phyloP scores from a whole-genome alignment of 192 early-diverging fungal species.

The Podila verticillata region DNA sequence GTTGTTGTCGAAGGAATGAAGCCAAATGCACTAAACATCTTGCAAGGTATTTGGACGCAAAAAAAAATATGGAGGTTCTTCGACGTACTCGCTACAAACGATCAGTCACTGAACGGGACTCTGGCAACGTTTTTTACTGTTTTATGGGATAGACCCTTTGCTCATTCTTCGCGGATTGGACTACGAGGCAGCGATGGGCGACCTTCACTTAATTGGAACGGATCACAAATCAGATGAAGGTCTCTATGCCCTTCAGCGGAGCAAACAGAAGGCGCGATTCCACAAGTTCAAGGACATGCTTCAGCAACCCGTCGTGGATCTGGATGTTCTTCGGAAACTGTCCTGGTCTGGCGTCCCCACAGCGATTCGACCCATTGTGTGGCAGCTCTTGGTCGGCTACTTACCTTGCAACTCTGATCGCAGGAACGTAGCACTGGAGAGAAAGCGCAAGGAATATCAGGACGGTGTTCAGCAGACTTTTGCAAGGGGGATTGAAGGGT shows the following conservation, averaged over 20 bases:
- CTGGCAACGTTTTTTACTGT: neutral
- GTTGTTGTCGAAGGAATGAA: slow-evolving; percentile 37
- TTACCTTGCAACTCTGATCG: slow-evolving; percentile 90
- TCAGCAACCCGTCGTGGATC: slow-evolving; percentile 70
- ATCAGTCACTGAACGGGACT: neutral
- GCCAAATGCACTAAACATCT: slow-evolving; percentile 29
- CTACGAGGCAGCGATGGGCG: slow-evolving; percentile 48
- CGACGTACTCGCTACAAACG: neutral
- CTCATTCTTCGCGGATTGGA: slow-evolving; percentile 42
- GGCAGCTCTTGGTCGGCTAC: slow-evolving; percentile 96
- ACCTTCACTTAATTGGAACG: slow-evolving; percentile 15
- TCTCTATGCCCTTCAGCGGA: slow-evolving; percentile 44
- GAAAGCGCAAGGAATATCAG: slow-evolving; percentile 94
- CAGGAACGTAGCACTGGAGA: slow-evolving; percentile 78
- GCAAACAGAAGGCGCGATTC: slow-evolving; percentile 46
- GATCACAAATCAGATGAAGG: slow-evolving; percentile 32
- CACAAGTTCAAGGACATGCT: slow-evolving; percentile 62
- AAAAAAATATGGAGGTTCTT: neutral
- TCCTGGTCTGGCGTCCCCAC: slow-evolving; percentile 95
- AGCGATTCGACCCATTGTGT: slow-evolving; percentile 85
- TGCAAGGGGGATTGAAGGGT: slow-evolving; percentile 74
- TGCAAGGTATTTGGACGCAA: slow-evolving; percentile 17
- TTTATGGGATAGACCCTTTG: slow-evolving; percentile 13
- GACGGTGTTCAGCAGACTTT: slow-evolving; percentile 90
- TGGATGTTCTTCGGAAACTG: slow-evolving; percentile 81